phyloP scores from a whole-genome alignment of 208 protist genomes.

The Crithidia bombi region DNA sequence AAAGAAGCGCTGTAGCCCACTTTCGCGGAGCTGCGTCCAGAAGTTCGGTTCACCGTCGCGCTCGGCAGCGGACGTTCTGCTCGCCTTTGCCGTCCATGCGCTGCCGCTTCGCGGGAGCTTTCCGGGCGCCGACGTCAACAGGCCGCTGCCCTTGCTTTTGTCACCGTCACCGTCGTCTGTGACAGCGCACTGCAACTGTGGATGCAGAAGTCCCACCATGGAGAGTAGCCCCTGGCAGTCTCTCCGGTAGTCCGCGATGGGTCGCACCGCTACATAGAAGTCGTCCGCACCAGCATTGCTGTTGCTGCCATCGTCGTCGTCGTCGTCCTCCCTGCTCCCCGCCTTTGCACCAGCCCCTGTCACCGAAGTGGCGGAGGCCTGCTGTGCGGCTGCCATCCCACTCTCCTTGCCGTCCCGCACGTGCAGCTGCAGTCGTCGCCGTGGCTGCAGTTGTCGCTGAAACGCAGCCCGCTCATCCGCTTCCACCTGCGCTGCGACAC shows the following conservation, averaged over 20 bases:
- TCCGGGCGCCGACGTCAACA: neutral
- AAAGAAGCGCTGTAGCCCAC: constrained; percentile 9
- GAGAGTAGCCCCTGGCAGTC: constrained; percentile 20
- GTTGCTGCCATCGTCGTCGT: neutral
- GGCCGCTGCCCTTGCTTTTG: neutral
- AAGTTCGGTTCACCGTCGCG: neutral
- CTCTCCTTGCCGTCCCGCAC: neutral
- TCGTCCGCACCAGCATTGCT: neutral
- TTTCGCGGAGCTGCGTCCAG: constrained; percentile 22
- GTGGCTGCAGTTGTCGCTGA: constrained; percentile 13
- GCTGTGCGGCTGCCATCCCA: too few species aligned
- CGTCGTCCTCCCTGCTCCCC: neutral
- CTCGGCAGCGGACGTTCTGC: neutral
- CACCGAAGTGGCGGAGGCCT: too few species aligned
- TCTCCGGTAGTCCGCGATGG: constrained; percentile 26
- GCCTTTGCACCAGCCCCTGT: too few species aligned
- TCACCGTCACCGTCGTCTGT: neutral
- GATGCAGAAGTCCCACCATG: constrained; percentile 3
- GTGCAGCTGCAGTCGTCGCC: constrained; percentile 16
- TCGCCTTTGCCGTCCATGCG: neutral
- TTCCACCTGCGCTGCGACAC: constrained; percentile 33
- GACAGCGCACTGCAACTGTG: too few species aligned
- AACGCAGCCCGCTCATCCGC: constrained; percentile 36
- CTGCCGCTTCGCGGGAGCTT: constrained; percentile 10
- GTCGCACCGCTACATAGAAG: constrained; percentile 15